Evolutionary conservation across 352 stramenopile species (phyloP), one percentile per base, ranked within the genome.

Genomic region (Globisporangium barbulae): DNA sequence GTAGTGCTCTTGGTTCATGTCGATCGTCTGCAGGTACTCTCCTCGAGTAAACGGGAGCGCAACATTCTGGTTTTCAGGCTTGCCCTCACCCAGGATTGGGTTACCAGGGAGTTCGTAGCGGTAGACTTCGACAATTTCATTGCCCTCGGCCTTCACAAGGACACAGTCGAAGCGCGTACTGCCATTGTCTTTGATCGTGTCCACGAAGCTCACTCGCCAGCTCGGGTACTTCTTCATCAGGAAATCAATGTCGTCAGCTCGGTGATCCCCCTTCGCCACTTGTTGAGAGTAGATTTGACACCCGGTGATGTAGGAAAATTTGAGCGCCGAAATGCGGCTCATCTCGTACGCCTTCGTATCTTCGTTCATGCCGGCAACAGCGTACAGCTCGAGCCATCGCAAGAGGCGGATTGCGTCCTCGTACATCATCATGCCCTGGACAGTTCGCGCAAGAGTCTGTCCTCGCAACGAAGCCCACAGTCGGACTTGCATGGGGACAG

Each of bases 1-100:
- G 69, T 95, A 95, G 56, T 94, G 85, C 50, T 96, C 88, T 65
- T 96, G 88, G 68, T 96, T 96, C 88, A 95, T 95, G 75, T 96
- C 88, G 58, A 96, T 96, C 8, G 86, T 94, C 64, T 96, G 88
- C 30, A 96, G 49, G 62, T 91, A 95, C 63, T 96, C 88, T 28
- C 88, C 88, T 28, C 86, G 77, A 8, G 88, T 95, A 59, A 96
- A 96, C 4, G 84, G 81, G 13, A 96, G 68, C 13, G 88, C 88
- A 22, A 94, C 83, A 59, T 96, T 96, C 64, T 96, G 88, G 67
- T 96, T 96, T 57, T 95, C 86, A 0, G 86, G 86, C 39, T 96
- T 96, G 52, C 86, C 88, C 61, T 96, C 86, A 53, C 88, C 88
- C 39, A 96, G 66, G 45, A 96, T 93, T 33, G 88, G 88, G 57